Evolutionary conservation across 768 basidiomycete species (phyloP).

Genomic region (Calocybe gangraenosa): DNA sequence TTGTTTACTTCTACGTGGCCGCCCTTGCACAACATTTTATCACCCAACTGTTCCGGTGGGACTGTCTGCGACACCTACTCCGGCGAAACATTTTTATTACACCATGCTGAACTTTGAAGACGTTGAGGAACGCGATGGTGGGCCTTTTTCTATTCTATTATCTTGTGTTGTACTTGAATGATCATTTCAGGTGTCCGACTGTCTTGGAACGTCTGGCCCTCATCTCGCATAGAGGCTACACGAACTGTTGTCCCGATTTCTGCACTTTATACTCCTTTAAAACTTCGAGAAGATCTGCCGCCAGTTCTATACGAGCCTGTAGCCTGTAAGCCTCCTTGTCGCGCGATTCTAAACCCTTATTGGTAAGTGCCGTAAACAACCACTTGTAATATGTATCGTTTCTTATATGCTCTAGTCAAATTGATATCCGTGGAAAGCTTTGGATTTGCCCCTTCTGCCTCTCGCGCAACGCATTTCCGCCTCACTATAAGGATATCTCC

Average conservation of each 20-base stretch:
- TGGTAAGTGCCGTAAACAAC: constrained; percentile 54
- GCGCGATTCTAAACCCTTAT: constrained; percentile 96
- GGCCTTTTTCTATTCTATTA: too few species aligned
- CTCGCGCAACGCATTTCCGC: constrained; percentile 93
- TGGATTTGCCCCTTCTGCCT: constrained; percentile 99
- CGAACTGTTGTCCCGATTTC: constrained; percentile 97
- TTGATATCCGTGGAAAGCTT: constrained; percentile 96
- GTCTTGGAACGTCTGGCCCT: constrained; percentile 99
- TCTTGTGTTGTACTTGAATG: not conserved
- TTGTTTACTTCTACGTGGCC: constrained; percentile 35
- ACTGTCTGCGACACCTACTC: constrained; percentile 38
- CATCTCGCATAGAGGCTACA: constrained; percentile 96
- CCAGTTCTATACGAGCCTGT: constrained; percentile 98
- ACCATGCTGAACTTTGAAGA: constrained; percentile 88
- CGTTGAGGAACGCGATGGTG: constrained; percentile 95
- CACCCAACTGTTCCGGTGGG: constrained; percentile 22
- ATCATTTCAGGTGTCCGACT: constrained; percentile 72
- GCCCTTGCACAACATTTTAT: constrained; percentile 15
- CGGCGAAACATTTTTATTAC: constrained; percentile 22
- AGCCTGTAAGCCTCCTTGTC: constrained; percentile 96
- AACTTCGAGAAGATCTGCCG: constrained; percentile 89
- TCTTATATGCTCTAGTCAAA: constrained; percentile 61
- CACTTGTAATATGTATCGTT: not conserved
- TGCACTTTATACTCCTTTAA: constrained; percentile 95
- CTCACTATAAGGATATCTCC: constrained; percentile 98